A percentile compares a stretch with the other conserved stretches of the same genome.
phyloP scores from a whole-genome alignment of 2,329 filamentous ascomycete genomes.

The Ophiostoma himal-ulmi region DNA sequence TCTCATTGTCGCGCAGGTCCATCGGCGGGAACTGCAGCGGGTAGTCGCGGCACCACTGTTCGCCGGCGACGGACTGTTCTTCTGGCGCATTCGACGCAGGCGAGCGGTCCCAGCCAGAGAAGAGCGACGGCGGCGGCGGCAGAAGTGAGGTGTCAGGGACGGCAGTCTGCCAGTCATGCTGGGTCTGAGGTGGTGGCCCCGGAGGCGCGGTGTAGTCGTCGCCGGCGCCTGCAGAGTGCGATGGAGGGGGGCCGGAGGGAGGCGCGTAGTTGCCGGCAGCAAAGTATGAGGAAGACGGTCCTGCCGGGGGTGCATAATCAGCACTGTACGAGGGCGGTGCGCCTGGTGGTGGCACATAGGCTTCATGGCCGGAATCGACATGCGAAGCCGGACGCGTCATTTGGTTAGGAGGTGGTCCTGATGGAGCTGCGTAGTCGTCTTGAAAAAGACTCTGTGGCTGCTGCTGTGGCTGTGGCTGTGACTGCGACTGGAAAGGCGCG shows the following conservation, averaged over 20 bases:
- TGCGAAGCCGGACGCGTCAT: not conserved
- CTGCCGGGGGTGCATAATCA: conserved; percentile 26
- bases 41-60: conserved; percentile 58
- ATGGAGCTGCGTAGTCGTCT: conserved; percentile 1
- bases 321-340: not conserved
- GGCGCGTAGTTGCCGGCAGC: conserved; percentile 25
- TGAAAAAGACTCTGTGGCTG: not conserved
- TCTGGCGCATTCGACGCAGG: conserved; percentile 59
- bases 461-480: not conserved
- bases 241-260: conserved; percentile 24
- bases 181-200: not conserved
- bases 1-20: conserved; percentile 30
- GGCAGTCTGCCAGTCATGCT: conserved; percentile 63
- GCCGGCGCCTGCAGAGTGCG: not conserved
- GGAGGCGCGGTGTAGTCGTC: not conserved
- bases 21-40: conserved; percentile 50
- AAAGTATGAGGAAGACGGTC: conserved; percentile 24
- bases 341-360: conserved; percentile 24
- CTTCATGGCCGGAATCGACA: not conserved
- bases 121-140: conserved; percentile 65
- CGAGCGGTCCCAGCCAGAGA: conserved; percentile 57
- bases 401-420: conserved; percentile 4
- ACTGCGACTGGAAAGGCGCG: not conserved
- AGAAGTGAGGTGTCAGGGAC: conserved; percentile 68
- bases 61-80: conserved; percentile 49